Evolutionary conservation across 805 yeast species (phyloP), one percentile per base, ranked within the genome.

Genomic region (Kockiozyma suomiensis): DNA sequence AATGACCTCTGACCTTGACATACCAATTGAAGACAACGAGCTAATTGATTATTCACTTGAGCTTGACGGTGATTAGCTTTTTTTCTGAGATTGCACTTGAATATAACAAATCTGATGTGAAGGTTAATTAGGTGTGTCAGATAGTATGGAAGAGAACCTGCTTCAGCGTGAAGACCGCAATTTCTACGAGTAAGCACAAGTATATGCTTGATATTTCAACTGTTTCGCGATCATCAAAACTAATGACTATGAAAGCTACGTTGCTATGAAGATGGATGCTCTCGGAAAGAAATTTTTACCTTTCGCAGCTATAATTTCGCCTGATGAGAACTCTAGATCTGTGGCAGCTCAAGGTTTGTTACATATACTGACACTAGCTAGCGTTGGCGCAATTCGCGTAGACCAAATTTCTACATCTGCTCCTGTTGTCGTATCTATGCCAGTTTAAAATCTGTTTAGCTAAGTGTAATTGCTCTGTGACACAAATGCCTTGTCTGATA

Each of bases 321-420:
- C 54, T 12, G 47, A 40, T 5, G 42, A 41, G 5, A 49, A 48
- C 26, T 15, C 56, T 3, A 38, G 47, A 7, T 26, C 46, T 12
- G 54, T 58, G 13, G 65, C 65, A 2, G 54, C 63, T 2, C 60
- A 54, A 37, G 65, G 59, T 2, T 28, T 61, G 5, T 28, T 57
- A 49, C 63, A 58, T 26, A 32, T 57, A 13, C 42, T 61, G 12
- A 13, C 63, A 4, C 50, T 61, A 10, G 54, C 58, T 15, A 35
- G 54, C 17, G 50, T 38, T 0, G 63, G 60, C 4, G 60, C 55
- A 1, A 19, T 61, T 13, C 23, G 41, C 13, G 59, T 58, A 17
- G 50, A 35, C 12, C 62, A 61, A 28, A 17, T 32, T 19, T 41
- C 58, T 17, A 19, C 23, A 8, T 26, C 55, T 26, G 45, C 26